These are phyloP conservation scores for Trichoderma sp. DNA, from an alignment of 2,329 filamentous ascomycete genomes.

Conservation along the genomic window DNA sequence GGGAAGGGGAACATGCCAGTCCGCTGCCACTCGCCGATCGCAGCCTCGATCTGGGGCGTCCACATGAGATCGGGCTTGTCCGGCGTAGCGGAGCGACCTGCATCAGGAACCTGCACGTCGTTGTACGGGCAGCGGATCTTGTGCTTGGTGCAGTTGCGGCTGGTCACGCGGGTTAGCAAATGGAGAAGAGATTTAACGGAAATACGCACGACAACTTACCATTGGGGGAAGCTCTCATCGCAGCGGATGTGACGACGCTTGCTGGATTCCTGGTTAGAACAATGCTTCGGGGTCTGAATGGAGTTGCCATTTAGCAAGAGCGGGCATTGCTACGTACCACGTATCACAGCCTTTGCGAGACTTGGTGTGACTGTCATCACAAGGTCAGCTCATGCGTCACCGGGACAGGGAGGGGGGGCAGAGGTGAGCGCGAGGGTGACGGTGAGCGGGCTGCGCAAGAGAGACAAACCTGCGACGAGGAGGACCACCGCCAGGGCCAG, in stretches of 20 bases:
- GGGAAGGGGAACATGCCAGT: constrained; percentile 86
- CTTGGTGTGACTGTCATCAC: constrained; percentile 80
- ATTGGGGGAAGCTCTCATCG: constrained; percentile 97
- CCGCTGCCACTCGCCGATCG: constrained; percentile 79
- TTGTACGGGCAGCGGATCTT: constrained; percentile 98
- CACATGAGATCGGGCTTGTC: constrained; percentile 75
- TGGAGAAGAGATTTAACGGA: background rate
- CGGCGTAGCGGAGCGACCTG: constrained; percentile 61
- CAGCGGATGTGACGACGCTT: constrained; percentile 97
- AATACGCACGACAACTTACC: constrained; percentile 58
- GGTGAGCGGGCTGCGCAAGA: background rate
- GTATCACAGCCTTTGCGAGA: constrained; percentile 98
- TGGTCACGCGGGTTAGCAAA: constrained; percentile 43
- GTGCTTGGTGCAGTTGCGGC: constrained; percentile 98
- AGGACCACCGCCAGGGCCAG: constrained; percentile 91
- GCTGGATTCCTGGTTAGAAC: constrained; percentile 41
- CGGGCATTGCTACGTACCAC: constrained; percentile 56
- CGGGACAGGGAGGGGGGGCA: background rate
- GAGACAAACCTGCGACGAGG: constrained; percentile 66
- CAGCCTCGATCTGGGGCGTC: constrained; percentile 80
- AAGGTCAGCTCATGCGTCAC: constrained; percentile 27
- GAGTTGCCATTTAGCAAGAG: background rate
- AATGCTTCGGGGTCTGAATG: background rate
- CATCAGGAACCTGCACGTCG: constrained; percentile 70
- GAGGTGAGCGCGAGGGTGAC: background rate